These are phyloP conservation scores for Jamesozyma lodderae DNA, from an alignment of 805 yeast genomes.

Conservation along the genomic window DNA sequence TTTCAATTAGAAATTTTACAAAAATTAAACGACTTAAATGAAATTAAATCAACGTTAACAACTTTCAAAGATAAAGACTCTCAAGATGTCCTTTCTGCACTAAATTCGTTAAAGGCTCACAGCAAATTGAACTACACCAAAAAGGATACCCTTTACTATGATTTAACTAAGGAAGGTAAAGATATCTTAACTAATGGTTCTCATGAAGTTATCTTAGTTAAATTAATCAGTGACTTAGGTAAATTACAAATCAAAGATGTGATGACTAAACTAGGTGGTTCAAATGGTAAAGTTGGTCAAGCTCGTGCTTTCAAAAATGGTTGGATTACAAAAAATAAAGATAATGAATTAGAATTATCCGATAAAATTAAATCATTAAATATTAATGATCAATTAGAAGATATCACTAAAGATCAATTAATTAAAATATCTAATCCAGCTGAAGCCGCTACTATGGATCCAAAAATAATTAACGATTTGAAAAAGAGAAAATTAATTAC, in stretches of 20 bases:
- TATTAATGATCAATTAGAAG: slow-evolving; percentile 33
- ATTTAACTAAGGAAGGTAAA: slow-evolving; percentile 70
- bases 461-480: slow-evolving; percentile 69
- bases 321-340: slow-evolving; percentile 88
- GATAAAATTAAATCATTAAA: slow-evolving; percentile 37
- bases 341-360: slow-evolving; percentile 51
- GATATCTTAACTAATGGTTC: slow-evolving; percentile 76
- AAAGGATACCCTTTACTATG: slow-evolving; percentile 68
- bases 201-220: slow-evolving; percentile 78
- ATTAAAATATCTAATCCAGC: slow-evolving; percentile 35
- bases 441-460: slow-evolving; percentile 30
- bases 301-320: slow-evolving; percentile 96
- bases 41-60: slow-evolving; percentile 59
- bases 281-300: slow-evolving; percentile 85
- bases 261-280: slow-evolving; percentile 68
- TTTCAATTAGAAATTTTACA: slow-evolving; percentile 56
- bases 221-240: slow-evolving; percentile 64
- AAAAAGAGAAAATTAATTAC: slow-evolving; percentile 85
- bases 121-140: slow-evolving; percentile 67
- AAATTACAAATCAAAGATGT: slow-evolving; percentile 76
- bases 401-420: slow-evolving; percentile 58
- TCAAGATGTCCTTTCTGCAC: slow-evolving; percentile 65
- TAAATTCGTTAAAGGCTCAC: slow-evolving; percentile 78
- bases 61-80: slow-evolving; percentile 60
- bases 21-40: slow-evolving; percentile 51